Conservation (phyloP, 305 asterid species). For the Solanum chacoense region DNA sequence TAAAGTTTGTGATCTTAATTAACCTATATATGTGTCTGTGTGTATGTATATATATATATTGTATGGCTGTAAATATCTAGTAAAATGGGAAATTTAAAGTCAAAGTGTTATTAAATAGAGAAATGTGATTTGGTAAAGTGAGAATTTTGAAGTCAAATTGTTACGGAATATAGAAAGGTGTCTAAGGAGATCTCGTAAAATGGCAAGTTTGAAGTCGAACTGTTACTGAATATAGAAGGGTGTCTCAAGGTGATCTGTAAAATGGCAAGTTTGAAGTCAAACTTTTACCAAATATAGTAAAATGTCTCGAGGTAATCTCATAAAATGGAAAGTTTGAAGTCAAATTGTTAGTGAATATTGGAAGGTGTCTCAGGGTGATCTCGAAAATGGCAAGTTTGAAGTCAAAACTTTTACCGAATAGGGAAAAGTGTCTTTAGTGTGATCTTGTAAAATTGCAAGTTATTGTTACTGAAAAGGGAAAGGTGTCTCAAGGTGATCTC, state of each 20-base stretch:
- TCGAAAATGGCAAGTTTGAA: background rate
- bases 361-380: background rate
- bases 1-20: background rate
- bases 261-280: background rate
- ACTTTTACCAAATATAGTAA: background rate
- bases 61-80: background rate
- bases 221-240: background rate
- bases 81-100: background rate
- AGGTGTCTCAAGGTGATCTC: background rate
- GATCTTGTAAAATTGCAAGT: background rate
- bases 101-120: background rate
- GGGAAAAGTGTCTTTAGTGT: background rate
- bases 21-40: background rate
- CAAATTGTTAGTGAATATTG: background rate
- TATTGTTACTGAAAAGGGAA: background rate
- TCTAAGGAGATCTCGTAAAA: background rate
- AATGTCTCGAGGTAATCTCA: background rate
- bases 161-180: background rate
- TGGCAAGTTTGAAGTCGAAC: background rate
- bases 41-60: background rate
- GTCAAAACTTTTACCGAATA: too few species aligned
- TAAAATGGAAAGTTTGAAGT: too few species aligned
- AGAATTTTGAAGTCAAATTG: background rate
- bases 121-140: background rate
- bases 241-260: background rate